Evolutionary conservation across 805 yeast species (phyloP), one percentile per base, ranked within the genome.

Genomic region (Tetrapisispora taiwanensis): DNA sequence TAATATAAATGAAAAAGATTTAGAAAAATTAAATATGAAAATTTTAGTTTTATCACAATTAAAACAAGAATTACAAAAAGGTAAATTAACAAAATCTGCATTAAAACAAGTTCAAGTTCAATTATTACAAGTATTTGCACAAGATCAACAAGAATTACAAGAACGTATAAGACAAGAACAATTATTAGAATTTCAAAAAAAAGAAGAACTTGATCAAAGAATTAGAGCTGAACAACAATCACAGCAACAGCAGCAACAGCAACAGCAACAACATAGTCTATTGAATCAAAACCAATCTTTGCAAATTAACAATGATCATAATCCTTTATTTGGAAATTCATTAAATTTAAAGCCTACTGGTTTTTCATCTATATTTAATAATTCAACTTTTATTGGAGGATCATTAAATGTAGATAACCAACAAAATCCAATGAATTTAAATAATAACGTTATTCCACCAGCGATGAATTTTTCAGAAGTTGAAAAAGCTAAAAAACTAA

Each of bases 21-120:
- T 27, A 14, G 50, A 47, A 2, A 62, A 64, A 39, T 45, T 67
- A 34, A 48, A 52, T 14, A 52, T 56, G 37, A 64, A 67, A 53
- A 48, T 65, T 26, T 51, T 57, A n/a, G 60, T 68, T 2, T 56
- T 67, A 34, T 49, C 57, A 26, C 68, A 66, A 51, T 49, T 69
- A 45, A 66, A 62, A 48, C 49, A 48, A 30, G 68, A 64, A 35
- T 46, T 69, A 12, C 62, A 60, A 41, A 55, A 59, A 26, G 66
- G 66, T 38, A 54, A 58, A 31, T 41, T 66, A 46, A 52, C 70
- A 1, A 50, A 52, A 7, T 54, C 56, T 10, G 60, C 64, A 1
- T 52, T 69, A 32, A 52, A 49, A 28, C 62, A 52, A 32, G 66
- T 60, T 52, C 72, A 66, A 69, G 63, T 49, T 52, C 71, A 67